Evolutionary conservation across 345 rosid species (phyloP).

Genomic region (Brassica carinata): DNA sequence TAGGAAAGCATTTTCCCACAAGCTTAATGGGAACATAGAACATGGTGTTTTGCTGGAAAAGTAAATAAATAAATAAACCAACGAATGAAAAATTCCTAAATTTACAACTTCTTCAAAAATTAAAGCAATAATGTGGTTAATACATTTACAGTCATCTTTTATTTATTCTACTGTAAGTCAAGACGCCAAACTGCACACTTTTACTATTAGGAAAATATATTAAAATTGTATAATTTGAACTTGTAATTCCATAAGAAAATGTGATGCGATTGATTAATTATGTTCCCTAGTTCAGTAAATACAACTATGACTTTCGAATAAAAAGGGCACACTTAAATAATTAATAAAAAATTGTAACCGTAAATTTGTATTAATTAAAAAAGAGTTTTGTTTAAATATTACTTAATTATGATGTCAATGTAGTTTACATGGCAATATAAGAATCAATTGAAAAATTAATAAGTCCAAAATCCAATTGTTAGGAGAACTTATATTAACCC

Average conservation of each 20-base stretch:
- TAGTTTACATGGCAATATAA: too few species aligned
- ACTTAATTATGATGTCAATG: too few species aligned
- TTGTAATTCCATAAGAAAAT: not conserved
- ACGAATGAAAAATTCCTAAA: not conserved
- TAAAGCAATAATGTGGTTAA: not conserved
- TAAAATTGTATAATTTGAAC: not conserved
- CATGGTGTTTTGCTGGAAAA: not conserved
- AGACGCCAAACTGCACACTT: not conserved
- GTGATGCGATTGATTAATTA: not conserved
- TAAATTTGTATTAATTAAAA: too few species aligned
- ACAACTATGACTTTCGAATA: not conserved
- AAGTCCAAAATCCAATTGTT: too few species aligned
- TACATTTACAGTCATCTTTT: not conserved
- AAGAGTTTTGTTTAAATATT: too few species aligned
- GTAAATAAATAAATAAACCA: not conserved
- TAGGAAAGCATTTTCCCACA: not conserved
- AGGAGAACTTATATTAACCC: too few species aligned
- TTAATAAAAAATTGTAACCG: too few species aligned
- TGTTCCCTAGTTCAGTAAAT: not conserved
- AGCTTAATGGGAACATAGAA: not conserved
- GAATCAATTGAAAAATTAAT: too few species aligned
- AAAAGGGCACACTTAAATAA: not conserved
- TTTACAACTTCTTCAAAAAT: not conserved
- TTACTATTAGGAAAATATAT: not conserved
- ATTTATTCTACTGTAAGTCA: not conserved